Evolutionary conservation across 768 basidiomycete species (phyloP).

Genomic region (Hygrophoropsis aurantiaca): DNA sequence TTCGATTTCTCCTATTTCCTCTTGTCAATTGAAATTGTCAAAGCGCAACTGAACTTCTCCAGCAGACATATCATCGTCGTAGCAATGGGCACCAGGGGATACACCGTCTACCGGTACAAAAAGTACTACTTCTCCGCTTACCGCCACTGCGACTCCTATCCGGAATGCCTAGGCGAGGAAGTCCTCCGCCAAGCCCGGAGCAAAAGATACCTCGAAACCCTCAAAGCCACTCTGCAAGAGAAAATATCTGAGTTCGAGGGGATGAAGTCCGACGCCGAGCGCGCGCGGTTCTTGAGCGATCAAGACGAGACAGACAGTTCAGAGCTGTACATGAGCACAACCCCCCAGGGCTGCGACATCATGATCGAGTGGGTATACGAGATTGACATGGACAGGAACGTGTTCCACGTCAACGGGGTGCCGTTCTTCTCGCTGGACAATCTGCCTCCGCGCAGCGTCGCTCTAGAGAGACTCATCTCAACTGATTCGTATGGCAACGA

Average conservation of each 20-base stretch:
- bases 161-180: conserved; percentile 20
- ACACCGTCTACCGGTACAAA: conserved; percentile 20
- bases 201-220: not conserved
- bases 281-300: not conserved
- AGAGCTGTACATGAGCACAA: conserved; percentile 3
- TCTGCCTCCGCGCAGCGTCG: too few species aligned
- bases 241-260: not conserved
- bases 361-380: too few species aligned
- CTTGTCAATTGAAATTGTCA: too few species aligned
- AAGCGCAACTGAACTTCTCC: too few species aligned
- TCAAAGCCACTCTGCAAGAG: not conserved
- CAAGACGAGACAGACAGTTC: not conserved
- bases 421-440: too few species aligned
- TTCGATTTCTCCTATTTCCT: too few species aligned
- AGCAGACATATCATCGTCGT: too few species aligned
- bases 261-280: not conserved
- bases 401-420: too few species aligned
- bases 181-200: conserved; percentile 7
- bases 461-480: too few species aligned
- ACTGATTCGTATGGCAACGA: too few species aligned
- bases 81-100: conserved; percentile 19
- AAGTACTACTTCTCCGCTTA: conserved; percentile 18
- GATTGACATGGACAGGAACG: not conserved
- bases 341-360: conserved; percentile 15
- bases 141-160: conserved; percentile 16